A percentile compares a stretch with the other conserved stretches of the same genome.
Conservation (phyloP, 208 protist species). For the Phytomonas francai region DNA sequence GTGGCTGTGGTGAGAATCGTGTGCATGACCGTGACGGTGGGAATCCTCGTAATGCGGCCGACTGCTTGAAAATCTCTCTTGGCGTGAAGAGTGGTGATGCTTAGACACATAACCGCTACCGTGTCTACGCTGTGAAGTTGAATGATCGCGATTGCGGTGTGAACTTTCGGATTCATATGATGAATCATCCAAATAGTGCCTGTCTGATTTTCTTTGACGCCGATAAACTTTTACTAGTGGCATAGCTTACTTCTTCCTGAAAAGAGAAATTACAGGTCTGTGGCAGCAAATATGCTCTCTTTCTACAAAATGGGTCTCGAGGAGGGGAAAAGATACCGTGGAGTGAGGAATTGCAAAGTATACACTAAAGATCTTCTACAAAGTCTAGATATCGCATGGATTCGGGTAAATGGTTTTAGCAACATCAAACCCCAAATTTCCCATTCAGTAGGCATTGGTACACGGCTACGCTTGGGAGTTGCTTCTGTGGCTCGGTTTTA, state of each 20-base stretch:
- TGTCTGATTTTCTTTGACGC: neutral
- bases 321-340: neutral
- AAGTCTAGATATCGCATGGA: neutral
- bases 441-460: neutral
- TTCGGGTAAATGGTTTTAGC: neutral
- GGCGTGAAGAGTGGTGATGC: too few species aligned
- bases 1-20: too few species aligned
- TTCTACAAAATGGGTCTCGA: neutral
- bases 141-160: neutral
- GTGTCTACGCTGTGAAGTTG: too few species aligned
- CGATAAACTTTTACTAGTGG: neutral
- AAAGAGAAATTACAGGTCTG: neutral
- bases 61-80: too few species aligned
- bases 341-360: neutral
- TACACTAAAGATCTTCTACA: neutral
- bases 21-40: too few species aligned
- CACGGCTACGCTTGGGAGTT: neutral
- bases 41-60: too few species aligned
- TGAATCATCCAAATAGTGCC: neutral
- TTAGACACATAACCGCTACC: too few species aligned
- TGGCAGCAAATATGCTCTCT: neutral
- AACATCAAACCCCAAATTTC: neutral
- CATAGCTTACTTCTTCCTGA: neutral
- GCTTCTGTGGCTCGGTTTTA: neutral
- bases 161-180: neutral